Base-by-base conservation (phyloP, 768 basidiomycete species). In the Suillus plorans region DNA sequence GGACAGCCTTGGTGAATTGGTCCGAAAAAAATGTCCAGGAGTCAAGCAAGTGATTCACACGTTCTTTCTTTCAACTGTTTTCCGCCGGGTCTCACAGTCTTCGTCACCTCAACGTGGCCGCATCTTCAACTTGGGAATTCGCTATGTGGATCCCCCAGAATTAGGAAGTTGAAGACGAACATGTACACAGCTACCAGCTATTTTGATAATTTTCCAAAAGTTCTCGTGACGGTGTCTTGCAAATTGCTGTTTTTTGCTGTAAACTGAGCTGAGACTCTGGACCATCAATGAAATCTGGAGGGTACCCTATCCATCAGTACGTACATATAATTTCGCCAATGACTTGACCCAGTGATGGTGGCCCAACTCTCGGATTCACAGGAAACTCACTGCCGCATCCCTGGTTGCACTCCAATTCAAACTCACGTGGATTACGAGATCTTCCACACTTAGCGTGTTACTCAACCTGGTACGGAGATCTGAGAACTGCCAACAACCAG, bases 81-180 rank as follows among this genome's bases (percentile, higher is more conserved):
- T 70, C 73, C 71, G 64, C 69, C 73, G 64, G 31, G 71, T 73
- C 69, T 66, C 75, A 64, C 73, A 67, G 65, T 65, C 14, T 22
- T 64, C 47, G 53, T 42, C 52, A 68, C 64, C 61, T 70, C 66
- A 64, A 66, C 41, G 57, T 65, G 66, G 47, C 59, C 63, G 49
- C 49, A 44, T 63, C 74, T 42, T 42, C 58, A 59, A 59, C 41
- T 72, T 74, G 72, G 66, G 72, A 74, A 72, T 69, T 20, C 25
- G 59, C 56, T 65, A 55, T 66, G 73, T 63, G 70, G 66, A 75
- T 70, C 72, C 45, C 65, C 62, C 50, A 39, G 45, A 42, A 49
- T 58, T 42, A 60, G 39, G 58, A 59, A 41, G 57, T 16, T 25
- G 50, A 31, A 52, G 25, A 52, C 12, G 47, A 49, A 5, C 22